Evolutionary conservation across 306 rosid species (phyloP), one percentile per base, ranked within the genome.

Genomic region (Mucuna pruriens): DNA sequence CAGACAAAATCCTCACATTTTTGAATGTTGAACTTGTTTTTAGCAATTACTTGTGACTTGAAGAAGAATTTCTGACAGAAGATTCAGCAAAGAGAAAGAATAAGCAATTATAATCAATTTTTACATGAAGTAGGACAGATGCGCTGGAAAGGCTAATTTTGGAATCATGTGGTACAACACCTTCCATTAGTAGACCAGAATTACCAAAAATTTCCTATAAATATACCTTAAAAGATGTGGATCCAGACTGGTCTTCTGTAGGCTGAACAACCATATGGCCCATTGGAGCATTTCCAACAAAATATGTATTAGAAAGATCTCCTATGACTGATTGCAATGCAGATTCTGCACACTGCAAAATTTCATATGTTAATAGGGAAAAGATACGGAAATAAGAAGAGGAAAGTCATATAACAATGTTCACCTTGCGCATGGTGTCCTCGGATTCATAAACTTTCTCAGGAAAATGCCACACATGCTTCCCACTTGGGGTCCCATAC

Each of bases 211-310:
- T 63, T 19, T 82, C 83, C 42, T 20, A 15, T 44, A 71, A 42
- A 25, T 39, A 51, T 74, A 95, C 99, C 98, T 90, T 93, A 25
- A 87, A 86, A 81, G 93, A 74, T 17, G 90, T 51, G 69, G 86
- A 78, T 70, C 77, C 79, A 20, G 82, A 58, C 31, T 7, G 72
- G 40, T 80, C 82, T 73, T 91, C 93, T 76, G 87, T 78, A 70
- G 90, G 83, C 76, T 86, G 85, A 64, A 84, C 78, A 25, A 71
- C 87, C 92, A 89, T 88, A 85, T 95, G 96, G 69, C 55, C 97
- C 94, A 95, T 93, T 51, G 98, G 99, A 74, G 98, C 97, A 90
- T 90, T 95, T 81, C 99, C 99, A 44, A 91, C 97, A 85, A 95
- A 95, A 90, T 95, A 93, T 42, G 94, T 93, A 75, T 85, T 77